phyloP scores from a whole-genome alignment of 805 yeast genomes.

The Candida loeiensis region DNA sequence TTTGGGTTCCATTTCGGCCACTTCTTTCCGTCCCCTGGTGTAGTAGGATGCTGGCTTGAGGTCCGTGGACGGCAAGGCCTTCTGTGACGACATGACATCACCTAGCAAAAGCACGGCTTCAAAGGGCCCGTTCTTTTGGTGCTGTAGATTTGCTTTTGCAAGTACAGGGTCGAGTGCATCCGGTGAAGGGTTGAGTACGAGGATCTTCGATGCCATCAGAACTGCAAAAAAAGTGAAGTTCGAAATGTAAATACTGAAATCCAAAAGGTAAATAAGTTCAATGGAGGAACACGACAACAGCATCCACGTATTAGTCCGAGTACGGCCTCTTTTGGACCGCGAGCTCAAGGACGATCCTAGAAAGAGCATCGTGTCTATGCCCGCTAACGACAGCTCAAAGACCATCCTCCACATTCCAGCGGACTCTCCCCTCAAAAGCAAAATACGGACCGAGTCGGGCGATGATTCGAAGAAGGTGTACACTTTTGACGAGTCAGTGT shows the following conservation, averaged over 20 bases:
- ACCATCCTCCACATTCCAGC: constrained; percentile 12
- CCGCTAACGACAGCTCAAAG: constrained; percentile 18
- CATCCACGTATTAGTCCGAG: constrained; percentile 51
- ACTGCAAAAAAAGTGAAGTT: not conserved
- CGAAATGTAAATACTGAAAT: not conserved
- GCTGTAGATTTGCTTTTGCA: constrained; percentile 44
- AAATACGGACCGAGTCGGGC: constrained; percentile 8
- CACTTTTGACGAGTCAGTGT: constrained; percentile 50
- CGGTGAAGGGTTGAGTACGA: constrained; percentile 16
- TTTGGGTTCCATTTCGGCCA: not conserved
- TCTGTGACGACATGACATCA: constrained; percentile 25
- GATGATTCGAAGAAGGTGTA: constrained; percentile 24
- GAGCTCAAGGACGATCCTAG: constrained; percentile 19
- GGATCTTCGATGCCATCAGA: constrained; percentile 23
- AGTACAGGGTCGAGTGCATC: constrained; percentile 38
- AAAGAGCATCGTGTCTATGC: constrained; percentile 30
- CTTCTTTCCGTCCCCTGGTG: constrained; percentile 18
- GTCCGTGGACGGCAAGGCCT: constrained; percentile 14
- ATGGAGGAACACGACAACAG: constrained; percentile 15
- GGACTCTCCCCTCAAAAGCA: constrained; percentile 17
- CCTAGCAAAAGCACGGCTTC: constrained; percentile 54
- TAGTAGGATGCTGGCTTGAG: constrained; percentile 26
- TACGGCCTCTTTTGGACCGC: constrained; percentile 41
- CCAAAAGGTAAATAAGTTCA: not conserved
- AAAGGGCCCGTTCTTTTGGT: constrained; percentile 64